Evolutionary conservation across 345 rosid genomes (phyloP), one percentile per base, ranked within the genome.

Genomic region (Passiflora organensis): DNA sequence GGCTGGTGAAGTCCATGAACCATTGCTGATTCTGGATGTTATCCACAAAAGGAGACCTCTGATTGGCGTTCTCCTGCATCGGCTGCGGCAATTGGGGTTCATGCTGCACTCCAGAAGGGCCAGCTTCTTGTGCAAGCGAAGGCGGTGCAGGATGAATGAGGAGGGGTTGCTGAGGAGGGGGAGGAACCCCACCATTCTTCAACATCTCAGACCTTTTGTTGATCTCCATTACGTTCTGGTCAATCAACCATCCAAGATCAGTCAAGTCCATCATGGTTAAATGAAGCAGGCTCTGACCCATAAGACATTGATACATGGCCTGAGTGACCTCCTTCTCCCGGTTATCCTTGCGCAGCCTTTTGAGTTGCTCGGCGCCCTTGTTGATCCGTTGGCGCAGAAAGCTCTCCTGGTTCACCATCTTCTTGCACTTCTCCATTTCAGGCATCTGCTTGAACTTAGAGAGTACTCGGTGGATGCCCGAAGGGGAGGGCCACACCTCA

Each of bases 401-500:
- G 10, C 65, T 47, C 50, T 74, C 82, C n/a, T 74, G 82, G 53
- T 65, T 71, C 60, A 69, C 58, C 85, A 68, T 80, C 54, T 69
- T 74, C 64, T 69, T 80, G 60, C 67, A 24, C 22, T 77, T 76
- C 24, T 77, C 85, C 76, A 80, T 69, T 28, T 60, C 68, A 5
- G 80, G 73, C 71, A 74, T 58, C 60, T 52, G 62, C 62, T 48
- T 58, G 70, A 74, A 80, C 46, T 52, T 47, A 0, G 70, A n/a
- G 15, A 77, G 13, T 22, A 77, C 65, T 0, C 43, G 46, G 6
- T 70, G 78, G 24, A 71, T 77, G 0, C 75, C 79, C 6, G 10
- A 0, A 0, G 66, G 60, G 13, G 85, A 58, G 1, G 90, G 87
- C 82, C 85, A 86, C 8, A 76, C 57, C 64, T 75, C 82, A 0